Base-by-base conservation (phyloP, 1,284 basidiomycete genomes). In the Melanopsichium pennsylvanicum region DNA sequence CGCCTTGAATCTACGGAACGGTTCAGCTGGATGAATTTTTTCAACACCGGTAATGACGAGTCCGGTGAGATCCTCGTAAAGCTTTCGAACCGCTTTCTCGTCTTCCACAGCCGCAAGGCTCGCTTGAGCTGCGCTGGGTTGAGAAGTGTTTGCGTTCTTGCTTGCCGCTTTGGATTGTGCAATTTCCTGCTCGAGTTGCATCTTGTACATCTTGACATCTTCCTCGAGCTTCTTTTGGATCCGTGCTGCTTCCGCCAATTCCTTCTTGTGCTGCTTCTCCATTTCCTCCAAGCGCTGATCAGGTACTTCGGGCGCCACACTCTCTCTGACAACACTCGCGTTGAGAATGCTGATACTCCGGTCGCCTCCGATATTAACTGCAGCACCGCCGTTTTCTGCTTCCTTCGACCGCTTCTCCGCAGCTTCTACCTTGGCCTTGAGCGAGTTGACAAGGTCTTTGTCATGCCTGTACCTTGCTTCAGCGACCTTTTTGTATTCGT, bases 61-160 rank as follows among this genome's bases (percentile, higher is more conserved):
- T 5, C 78, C 78, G 9, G 78, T 80, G 9, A 80, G 57, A 27
- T 80, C 78, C 46, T 80, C 78, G 63, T 80, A 80, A 29, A 80
- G 64, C 33, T 70, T 68, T 11, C 77, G 72, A 8, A 80, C 57
- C 2, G 77, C 75, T 33, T 63, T 62, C 23, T 76, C 71, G 45
- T 76, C 74, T 34, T 66, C 54, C 22, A 60, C 38, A 7, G 56
- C 61, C 0, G 67, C 54, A 5, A 64, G 36, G 16, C 54, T 57
- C 0, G 49, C 44, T 1, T 45, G 38, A 4, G 49, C 40, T 10
- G 54, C 51, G 13, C 46, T 44, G 2, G 58, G 23, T 19, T 40
- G 38, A 18, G 15, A 13, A 8, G 31, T 23, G 1, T 19, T 26
- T n/a, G n/a, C n/a, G 1, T 26, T 19, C 4, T 18, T 36, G 27